Evolutionary conservation across 768 basidiomycete genomes (phyloP).

Genomic region (Zangia roseola): DNA sequence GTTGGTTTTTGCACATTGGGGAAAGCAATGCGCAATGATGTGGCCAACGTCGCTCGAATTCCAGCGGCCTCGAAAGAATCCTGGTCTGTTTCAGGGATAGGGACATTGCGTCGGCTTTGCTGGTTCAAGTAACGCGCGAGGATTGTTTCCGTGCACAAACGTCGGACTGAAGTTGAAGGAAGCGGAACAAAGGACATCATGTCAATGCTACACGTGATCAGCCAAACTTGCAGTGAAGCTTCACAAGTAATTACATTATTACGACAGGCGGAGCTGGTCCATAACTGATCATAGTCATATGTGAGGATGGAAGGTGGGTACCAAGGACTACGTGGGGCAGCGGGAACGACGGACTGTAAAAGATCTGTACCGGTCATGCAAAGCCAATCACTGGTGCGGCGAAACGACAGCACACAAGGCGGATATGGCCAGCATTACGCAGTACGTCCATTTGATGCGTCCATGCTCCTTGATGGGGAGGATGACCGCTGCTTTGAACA

Average conservation of each 20-base stretch:
- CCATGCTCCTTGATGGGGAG: slow-evolving; percentile 12
- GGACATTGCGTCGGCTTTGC: slow-evolving; percentile 10
- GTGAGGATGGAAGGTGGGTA: slow-evolving; percentile 30
- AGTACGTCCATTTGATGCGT: slow-evolving; percentile 6
- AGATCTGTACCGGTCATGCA: slow-evolving; percentile 5
- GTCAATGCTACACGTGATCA: slow-evolving; percentile 14
- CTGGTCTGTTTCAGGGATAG: slow-evolving; percentile 1
- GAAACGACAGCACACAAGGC: slow-evolving; percentile 6
- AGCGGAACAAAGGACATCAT: slow-evolving; percentile 26
- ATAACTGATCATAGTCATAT: slow-evolving; percentile 3
- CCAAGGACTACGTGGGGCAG: slow-evolving; percentile 7
- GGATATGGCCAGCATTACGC: slow-evolving; percentile 3
- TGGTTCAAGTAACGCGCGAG: slow-evolving; percentile 29
- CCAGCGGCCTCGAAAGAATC: slow-evolving; percentile 52
- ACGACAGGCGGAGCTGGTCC: slow-evolving; percentile 8
- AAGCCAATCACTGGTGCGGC: slow-evolving; percentile 3
- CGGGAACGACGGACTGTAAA: slow-evolving; percentile 1
- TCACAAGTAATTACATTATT: slow-evolving; percentile 11
- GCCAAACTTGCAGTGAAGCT: not conserved
- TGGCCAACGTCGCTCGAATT: slow-evolving; percentile 46
- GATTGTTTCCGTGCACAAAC: slow-evolving; percentile 20
- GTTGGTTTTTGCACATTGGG: slow-evolving; percentile 61
- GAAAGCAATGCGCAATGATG: slow-evolving; percentile 56
- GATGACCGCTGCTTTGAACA: slow-evolving; percentile 12
- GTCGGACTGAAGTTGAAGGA: slow-evolving; percentile 7